Evolutionary conservation across 208 protist genomes (phyloP).

Genomic region (Strigomonas galati): DNA sequence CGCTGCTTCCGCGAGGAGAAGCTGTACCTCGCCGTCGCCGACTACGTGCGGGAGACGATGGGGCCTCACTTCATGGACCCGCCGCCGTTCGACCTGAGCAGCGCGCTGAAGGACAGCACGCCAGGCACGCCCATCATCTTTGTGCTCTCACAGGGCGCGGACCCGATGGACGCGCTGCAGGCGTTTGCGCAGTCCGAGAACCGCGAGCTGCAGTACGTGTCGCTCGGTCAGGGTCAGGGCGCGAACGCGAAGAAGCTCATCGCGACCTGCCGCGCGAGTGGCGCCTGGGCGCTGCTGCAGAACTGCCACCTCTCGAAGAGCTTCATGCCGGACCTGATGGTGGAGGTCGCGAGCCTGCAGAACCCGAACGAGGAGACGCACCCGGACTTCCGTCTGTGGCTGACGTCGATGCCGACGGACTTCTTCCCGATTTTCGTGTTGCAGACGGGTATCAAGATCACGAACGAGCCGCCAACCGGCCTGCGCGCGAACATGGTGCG

Average conservation of each 20-base stretch:
- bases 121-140: conserved; percentile 94
- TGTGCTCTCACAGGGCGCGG: conserved; percentile 96
- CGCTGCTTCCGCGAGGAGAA: conserved; percentile 95
- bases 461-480: conserved; percentile 97
- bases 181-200: conserved; percentile 86
- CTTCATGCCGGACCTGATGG: conserved; percentile 96
- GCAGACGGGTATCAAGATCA: conserved; percentile 98
- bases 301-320: conserved; percentile 96
- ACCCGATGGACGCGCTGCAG: conserved; percentile 93
- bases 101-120: conserved; percentile 84
- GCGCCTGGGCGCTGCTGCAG: conserved; percentile 96
- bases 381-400: conserved; percentile 95
- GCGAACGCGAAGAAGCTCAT: conserved; percentile 95
- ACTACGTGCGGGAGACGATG: conserved; percentile 90
- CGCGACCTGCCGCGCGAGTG: conserved; percentile 79
- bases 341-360: conserved; percentile 85
- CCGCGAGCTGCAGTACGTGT: conserved; percentile 86
- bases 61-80: conserved; percentile 92
- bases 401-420: conserved; percentile 97
- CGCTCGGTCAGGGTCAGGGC: conserved; percentile 97
- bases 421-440: conserved; percentile 98
- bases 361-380: conserved; percentile 46
- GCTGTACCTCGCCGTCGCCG: conserved; percentile 84
- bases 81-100: conserved; percentile 91
- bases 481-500: conserved; percentile 96